Evolutionary conservation across 2,329 filamentous ascomycete species (phyloP), one percentile per base, ranked within the genome.

Genomic region (Colletotrichum sp.): DNA sequence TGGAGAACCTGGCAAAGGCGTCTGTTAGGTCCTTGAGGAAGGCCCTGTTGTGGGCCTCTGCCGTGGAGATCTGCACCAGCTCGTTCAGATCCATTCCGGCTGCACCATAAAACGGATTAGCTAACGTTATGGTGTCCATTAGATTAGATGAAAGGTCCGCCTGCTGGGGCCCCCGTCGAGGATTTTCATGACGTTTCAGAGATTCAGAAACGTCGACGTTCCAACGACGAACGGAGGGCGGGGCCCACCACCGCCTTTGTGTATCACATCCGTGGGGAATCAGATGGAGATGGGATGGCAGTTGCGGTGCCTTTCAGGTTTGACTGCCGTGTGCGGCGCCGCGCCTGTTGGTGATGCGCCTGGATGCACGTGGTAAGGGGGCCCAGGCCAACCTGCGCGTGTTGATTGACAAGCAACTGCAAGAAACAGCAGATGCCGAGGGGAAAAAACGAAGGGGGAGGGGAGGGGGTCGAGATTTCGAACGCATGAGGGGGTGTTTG

Each of bases 21-120:
- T 82, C 78, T 34, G 81, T 82, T 26, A 90, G 84, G 77, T 89
- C 84, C 79, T 86, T 83, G 71, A 86, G 81, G 68, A 78, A 79
- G 39, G 65, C 72, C 32, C 71, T 68, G 64, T 67, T 77, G 63
- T 80, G 78, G 59, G 78, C 78, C 64, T 79, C 80, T 14, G 80
- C 77, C 74, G 75, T 79, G 36, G 76, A 77, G 73, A 77, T 76
- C 64, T 77, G 76, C 63, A 78, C 71, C 57, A 80, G 72, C 66
- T 78, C 78, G 67, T 77, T 76, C 69, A 80, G 75, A 68, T 79
- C 78, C 73, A 78, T 76, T 39, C 76, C 78, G 67, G 78, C 78
- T 74, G 67, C 61, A 66, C 28, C 74, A 70, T 24, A 39, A 36
- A 73, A 68, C 71, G 61, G 65, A 65, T 76, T 76, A 74, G 73